A percentile compares a stretch with the other conserved stretches of the same genome.
These are phyloP conservation scores for Sarocladium brachiariae DNA, from an alignment of 2,329 filamentous ascomycete genomes.

Conservation along the genomic window DNA sequence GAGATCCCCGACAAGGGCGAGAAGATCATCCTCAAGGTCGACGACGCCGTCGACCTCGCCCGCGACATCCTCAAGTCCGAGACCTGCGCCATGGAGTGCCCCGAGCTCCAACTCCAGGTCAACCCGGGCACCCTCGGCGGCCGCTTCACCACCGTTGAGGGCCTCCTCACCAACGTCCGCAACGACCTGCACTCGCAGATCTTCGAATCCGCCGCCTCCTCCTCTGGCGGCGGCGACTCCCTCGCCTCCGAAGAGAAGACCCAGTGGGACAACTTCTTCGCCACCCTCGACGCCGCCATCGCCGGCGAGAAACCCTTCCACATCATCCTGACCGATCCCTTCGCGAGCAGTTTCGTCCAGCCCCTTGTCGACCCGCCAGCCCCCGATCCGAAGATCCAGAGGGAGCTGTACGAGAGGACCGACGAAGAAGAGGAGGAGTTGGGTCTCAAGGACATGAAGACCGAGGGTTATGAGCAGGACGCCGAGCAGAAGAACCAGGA, in stretches of 20 bases:
- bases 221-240: conserved; percentile 70
- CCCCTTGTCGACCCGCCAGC: conserved; percentile 68
- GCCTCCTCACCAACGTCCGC: conserved; percentile 84
- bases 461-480: conserved; percentile 64
- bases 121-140: conserved; percentile 92
- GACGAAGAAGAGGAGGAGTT: conserved; percentile 91
- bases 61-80: conserved; percentile 96
- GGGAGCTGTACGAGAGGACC: conserved; percentile 79
- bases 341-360: conserved; percentile 92
- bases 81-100: conserved; percentile 78
- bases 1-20: conserved; percentile 81
- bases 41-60: conserved; percentile 64
- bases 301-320: conserved; percentile 74
- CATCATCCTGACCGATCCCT: conserved; percentile 75
- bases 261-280: conserved; percentile 79
- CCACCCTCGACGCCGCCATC: conserved; percentile 68
- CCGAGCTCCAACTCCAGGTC: conserved; percentile 79
- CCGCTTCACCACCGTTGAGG: conserved; percentile 94
- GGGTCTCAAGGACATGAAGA: conserved; percentile 87
- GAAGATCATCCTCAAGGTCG: conserved; percentile 71
- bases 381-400: conserved; percentile 70
- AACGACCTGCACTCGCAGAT: conserved; percentile 84
- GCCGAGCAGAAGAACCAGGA: conserved; percentile 9
- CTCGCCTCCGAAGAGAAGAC: conserved; percentile 57
- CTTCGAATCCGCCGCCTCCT: conserved; percentile 59